Evolutionary conservation across 352 stramenopile species (phyloP).

Genomic region (Pythium rhizo-oryzae): DNA sequence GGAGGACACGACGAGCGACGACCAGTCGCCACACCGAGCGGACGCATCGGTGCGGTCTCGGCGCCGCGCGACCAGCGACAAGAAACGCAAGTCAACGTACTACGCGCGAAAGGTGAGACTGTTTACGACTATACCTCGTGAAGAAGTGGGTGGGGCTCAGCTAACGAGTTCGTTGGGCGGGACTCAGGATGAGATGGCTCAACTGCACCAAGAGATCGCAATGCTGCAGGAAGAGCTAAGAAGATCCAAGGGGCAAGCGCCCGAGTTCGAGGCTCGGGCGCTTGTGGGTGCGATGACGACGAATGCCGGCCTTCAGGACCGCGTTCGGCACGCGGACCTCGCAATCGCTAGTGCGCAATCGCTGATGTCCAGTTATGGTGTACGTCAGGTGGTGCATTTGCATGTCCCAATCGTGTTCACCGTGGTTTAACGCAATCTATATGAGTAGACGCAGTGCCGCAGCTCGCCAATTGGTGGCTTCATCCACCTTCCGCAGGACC

Average conservation of each 20-base stretch:
- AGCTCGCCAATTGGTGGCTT: conserved; percentile 11
- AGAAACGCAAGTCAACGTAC: conserved; percentile 31
- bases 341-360: conserved; percentile 17
- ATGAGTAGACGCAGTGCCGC: neutral
- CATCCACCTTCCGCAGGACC: conserved; percentile 11
- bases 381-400: neutral
- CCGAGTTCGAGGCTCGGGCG: neutral
- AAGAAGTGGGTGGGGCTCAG: no score
- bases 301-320: neutral
- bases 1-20: conserved; percentile 18
- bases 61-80: neutral
- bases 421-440: neutral
- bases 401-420: neutral
- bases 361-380: conserved; percentile 9
- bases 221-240: conserved; percentile 1
- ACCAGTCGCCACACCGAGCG: neutral
- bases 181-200: conserved; percentile 15
- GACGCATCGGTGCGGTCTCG: neutral
- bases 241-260: neutral
- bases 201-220: conserved; percentile 4
- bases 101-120: conserved; percentile 27
- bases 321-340: neutral
- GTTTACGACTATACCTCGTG: neutral
- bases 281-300: neutral
- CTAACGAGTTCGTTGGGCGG: neutral